Evolutionary conservation across 129 eudicot genomes (phyloP).

Genomic region (Heracleum sosnowskyi): DNA sequence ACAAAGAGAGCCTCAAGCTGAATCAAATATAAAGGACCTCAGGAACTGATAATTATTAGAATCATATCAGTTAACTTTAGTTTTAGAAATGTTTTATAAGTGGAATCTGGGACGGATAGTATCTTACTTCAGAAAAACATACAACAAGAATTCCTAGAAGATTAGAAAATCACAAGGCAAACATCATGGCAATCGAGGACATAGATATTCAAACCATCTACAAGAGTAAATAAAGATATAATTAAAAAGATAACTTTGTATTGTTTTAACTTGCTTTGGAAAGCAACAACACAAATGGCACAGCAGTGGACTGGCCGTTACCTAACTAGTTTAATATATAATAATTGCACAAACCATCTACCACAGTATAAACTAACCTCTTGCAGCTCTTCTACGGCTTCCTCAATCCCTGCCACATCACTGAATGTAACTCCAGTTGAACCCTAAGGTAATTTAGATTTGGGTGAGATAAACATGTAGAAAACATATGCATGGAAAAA

Average conservation of each 20-base stretch:
- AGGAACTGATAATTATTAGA: neutral
- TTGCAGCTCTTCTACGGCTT: slow-evolving; percentile 96
- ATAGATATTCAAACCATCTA: neutral
- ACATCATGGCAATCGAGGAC: neutral
- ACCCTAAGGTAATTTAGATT: slow-evolving; percentile 34
- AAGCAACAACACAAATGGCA: neutral
- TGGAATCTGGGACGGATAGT: too few relatives aligned
- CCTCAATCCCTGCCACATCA: slow-evolving; percentile 95
- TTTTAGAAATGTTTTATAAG: neutral
- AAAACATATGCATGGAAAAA: slow-evolving; percentile 2
- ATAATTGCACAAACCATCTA: neutral
- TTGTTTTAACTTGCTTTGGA: neutral
- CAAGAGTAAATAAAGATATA: neutral
- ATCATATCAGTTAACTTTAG: neutral
- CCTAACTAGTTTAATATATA: neutral
- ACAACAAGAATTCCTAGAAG: neutral
- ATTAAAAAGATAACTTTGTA: neutral
- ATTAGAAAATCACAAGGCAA: neutral
- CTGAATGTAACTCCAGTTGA: slow-evolving; percentile 87
- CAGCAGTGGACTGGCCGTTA: neutral
- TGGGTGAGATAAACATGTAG: neutral
- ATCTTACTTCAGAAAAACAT: neutral
- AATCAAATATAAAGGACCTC: neutral
- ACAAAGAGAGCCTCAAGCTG: neutral
- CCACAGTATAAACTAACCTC: slow-evolving; percentile 39